phyloP scores from a whole-genome alignment of 2,329 filamentous ascomycete genomes.

The Lasiodiplodia gonubiensis region DNA sequence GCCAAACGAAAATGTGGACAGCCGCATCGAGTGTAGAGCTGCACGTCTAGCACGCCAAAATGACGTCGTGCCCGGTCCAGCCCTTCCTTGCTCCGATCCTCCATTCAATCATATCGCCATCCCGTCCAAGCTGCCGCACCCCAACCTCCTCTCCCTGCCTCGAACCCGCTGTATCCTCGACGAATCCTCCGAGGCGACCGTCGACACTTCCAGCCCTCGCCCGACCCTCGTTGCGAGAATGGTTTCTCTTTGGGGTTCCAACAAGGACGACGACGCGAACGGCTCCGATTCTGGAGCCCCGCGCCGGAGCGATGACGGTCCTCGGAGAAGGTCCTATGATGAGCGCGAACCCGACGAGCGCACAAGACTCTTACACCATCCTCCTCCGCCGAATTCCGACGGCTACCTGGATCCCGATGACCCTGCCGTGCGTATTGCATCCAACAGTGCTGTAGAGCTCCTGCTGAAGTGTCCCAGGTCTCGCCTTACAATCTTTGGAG shows the following conservation, averaged over 20 bases:
- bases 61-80: slow-evolving; percentile 21
- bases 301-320: slow-evolving; percentile 29
- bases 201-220: not conserved
- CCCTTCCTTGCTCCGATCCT: slow-evolving; percentile 25
- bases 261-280: slow-evolving; percentile 53
- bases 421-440: slow-evolving; percentile 67
- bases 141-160: not conserved
- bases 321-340: slow-evolving; percentile 40
- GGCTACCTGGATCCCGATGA: slow-evolving; percentile 78
- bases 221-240: slow-evolving; percentile 37
- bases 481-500: slow-evolving; percentile 95
- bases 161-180: not conserved
- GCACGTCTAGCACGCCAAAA: slow-evolving; percentile 9
- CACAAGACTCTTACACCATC: slow-evolving; percentile 68
- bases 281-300: slow-evolving; percentile 38
- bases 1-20: not conserved
- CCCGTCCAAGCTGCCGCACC: not conserved
- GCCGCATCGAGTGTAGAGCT: not conserved
- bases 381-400: slow-evolving; percentile 64
- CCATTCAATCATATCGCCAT: slow-evolving; percentile 16
- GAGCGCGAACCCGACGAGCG: slow-evolving; percentile 61
- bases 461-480: slow-evolving; percentile 52
- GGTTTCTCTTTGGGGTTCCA: slow-evolving; percentile 61
- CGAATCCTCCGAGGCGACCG: not conserved
- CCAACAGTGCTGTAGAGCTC: too few species aligned